A percentile compares a stretch with the other conserved stretches of the same genome.
Conservation (phyloP, 2,329 filamentous ascomycete genomes). For the Alternaria sp. region DNA sequence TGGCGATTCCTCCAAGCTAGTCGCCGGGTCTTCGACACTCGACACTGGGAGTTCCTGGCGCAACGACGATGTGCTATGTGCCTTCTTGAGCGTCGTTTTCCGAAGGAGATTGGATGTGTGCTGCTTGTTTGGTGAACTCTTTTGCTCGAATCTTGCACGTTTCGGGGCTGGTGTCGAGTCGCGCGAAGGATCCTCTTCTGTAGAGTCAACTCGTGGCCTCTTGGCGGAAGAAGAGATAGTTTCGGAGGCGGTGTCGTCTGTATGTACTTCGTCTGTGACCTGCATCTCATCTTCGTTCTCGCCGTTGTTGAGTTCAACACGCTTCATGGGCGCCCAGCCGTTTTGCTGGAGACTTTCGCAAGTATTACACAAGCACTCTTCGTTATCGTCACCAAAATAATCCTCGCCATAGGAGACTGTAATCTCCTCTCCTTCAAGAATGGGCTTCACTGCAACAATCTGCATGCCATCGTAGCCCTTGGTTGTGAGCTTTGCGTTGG, state of each 20-base stretch:
- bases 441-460: slow-evolving; percentile 83
- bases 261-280: slow-evolving; percentile 12
- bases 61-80: slow-evolving; percentile 44
- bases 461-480: slow-evolving; percentile 87
- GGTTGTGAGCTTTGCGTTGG: slow-evolving; percentile 88
- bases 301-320: slow-evolving; percentile 46
- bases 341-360: slow-evolving; percentile 81
- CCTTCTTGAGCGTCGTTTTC: slow-evolving; percentile 42
- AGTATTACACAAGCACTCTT: slow-evolving; percentile 89
- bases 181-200: slow-evolving; percentile 20
- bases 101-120: slow-evolving; percentile 29
- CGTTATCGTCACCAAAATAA: slow-evolving; percentile 95
- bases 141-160: slow-evolving; percentile 23
- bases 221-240: slow-evolving; percentile 28
- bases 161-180: slow-evolving; percentile 28
- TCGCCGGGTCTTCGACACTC: slow-evolving; percentile 43
- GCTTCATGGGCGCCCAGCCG: slow-evolving; percentile 74
- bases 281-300: slow-evolving; percentile 24
- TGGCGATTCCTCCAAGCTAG: slow-evolving; percentile 27
- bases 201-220: slow-evolving; percentile 40
- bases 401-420: slow-evolving; percentile 95
- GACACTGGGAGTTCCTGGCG: slow-evolving; percentile 42
- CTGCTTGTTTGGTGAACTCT: slow-evolving; percentile 19
- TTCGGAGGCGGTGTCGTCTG: slow-evolving; percentile 5
- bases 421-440: slow-evolving; percentile 89